Evolutionary conservation across 768 basidiomycete genomes (phyloP).

Genomic region (Leucosporidium scottii): DNA sequence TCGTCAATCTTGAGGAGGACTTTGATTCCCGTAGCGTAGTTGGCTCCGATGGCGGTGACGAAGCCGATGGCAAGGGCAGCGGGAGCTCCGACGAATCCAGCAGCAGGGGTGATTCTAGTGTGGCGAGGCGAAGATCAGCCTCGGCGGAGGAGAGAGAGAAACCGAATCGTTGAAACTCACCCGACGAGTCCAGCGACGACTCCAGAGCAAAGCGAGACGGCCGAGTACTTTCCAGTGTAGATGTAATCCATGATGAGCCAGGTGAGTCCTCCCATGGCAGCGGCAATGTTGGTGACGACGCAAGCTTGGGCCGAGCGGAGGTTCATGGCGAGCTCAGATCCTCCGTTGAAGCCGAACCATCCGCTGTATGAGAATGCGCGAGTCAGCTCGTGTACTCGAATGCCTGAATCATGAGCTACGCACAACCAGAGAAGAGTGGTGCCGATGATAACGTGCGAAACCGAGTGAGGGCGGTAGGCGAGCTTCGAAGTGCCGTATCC

Average conservation of each 20-base stretch:
- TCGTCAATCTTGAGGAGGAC: constrained; percentile 52
- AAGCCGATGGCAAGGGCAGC: constrained; percentile 67
- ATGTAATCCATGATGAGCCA: constrained; percentile 45
- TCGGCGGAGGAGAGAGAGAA: background rate
- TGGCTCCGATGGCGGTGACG: constrained; percentile 63
- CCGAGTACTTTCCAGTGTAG: constrained; percentile 57
- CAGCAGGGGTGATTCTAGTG: constrained; percentile 53
- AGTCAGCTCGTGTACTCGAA: background rate
- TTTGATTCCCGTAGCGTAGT: constrained; percentile 57
- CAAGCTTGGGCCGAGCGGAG: constrained; percentile 74
- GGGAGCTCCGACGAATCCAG: constrained; percentile 73
- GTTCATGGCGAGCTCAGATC: constrained; percentile 80
- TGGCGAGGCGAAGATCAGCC: constrained; percentile 44
- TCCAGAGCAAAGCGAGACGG: constrained; percentile 87
- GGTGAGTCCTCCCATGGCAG: constrained; percentile 64
- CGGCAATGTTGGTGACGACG: constrained; percentile 84
- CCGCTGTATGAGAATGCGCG: constrained; percentile 78
- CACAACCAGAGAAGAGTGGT: constrained; percentile 86
- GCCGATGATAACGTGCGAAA: constrained; percentile 88
- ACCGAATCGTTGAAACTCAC: background rate
- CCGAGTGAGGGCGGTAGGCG: constrained; percentile 42
- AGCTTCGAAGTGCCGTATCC: constrained; percentile 6
- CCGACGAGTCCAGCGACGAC: constrained; percentile 66
- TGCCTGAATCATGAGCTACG: constrained; percentile 53
- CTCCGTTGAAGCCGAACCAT: constrained; percentile 62